Evolutionary conservation across 352 stramenopile genomes (phyloP), one percentile per base, ranked within the genome.

Genomic region (Lagenidium giganteum): DNA sequence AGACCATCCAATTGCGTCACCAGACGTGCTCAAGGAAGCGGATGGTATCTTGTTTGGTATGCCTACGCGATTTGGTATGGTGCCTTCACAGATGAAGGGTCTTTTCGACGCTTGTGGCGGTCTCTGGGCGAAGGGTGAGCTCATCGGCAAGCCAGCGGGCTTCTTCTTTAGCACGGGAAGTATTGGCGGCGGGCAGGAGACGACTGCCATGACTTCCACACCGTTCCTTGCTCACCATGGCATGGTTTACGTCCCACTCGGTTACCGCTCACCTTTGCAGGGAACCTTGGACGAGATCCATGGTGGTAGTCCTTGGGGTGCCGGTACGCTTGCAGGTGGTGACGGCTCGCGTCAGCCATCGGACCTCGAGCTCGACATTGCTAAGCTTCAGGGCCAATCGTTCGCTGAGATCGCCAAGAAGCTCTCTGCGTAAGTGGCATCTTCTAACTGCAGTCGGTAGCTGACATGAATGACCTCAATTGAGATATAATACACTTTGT

Each of bases 11-110:
- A 41, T 86, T 6, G 69, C 70, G 2, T 63, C 56, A 20, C 30
- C 67, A 4, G 58, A 68, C 11, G 64, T 76, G 28, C 57, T 91
- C 26, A 38, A 38, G n/a, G 56, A 79, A 17, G 45, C 57, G 3
- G 82, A 94, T 50, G 82, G 75, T 22, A 62, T 93, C 40, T 39
- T 93, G 4, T 94, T 94, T 39, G 82, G 81, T 32, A 29, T 93
- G 25, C 64, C 67, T 9, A 87, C 71, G 34, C 65, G 77, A 4
- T 93, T 79, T 47, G 80, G 80, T 43, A 69, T 69, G 47, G 26
- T 70, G 16, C 50, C 60, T 12, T 60, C 79, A 16, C 82, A 94
- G 59, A 70, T 92, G 42, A 89, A 89, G 58, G 54, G 61, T 18
- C 67, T 91, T 30, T 71, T 82, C 25, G 82, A 94, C 54, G 45